These are phyloP conservation scores for Cyclotella baltica DNA, from an alignment of 108 stramenopile genomes.

Conservation along the genomic window DNA sequence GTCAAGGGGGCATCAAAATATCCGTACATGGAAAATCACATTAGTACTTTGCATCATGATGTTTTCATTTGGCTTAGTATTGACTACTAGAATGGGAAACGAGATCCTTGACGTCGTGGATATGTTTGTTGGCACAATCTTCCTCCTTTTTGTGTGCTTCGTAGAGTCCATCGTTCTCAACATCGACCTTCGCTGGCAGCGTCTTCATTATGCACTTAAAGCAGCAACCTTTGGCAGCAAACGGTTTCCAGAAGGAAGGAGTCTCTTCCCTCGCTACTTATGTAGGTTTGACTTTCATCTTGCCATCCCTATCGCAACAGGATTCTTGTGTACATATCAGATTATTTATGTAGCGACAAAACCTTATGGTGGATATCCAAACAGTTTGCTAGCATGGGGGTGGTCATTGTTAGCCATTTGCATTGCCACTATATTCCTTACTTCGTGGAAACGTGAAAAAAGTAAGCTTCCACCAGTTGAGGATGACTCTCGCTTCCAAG, in stretches of 20 bases:
- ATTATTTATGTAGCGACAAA: background rate
- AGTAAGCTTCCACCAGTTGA: background rate
- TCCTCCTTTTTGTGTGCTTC: background rate
- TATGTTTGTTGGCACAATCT: constrained; percentile 18
- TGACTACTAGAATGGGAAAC: background rate
- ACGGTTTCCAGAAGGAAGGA: background rate
- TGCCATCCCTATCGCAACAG: constrained; percentile 6
- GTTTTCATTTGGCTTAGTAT: constrained; percentile 9
- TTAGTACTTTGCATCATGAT: constrained; percentile 8
- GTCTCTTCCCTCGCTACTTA: background rate
- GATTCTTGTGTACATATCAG: background rate
- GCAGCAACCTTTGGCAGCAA: constrained; percentile 12
- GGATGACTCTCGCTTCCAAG: background rate
- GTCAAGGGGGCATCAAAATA: background rate
- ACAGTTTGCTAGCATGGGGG: constrained; percentile 4
- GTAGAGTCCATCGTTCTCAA: constrained; percentile 7
- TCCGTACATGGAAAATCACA: background rate
- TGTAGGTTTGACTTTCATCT: constrained; percentile 8
- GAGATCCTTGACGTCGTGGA: constrained; percentile 4
- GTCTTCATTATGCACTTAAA: background rate
- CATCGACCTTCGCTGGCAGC: constrained; percentile 7
- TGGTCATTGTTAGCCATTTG: constrained; percentile 6
- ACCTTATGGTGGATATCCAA: constrained; percentile 4
- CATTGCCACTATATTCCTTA: background rate
- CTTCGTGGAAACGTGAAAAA: background rate